These are phyloP conservation scores for Chenopodium berlandieri DNA, from an alignment of 148 eudicot species.

Conservation along the genomic window DNA sequence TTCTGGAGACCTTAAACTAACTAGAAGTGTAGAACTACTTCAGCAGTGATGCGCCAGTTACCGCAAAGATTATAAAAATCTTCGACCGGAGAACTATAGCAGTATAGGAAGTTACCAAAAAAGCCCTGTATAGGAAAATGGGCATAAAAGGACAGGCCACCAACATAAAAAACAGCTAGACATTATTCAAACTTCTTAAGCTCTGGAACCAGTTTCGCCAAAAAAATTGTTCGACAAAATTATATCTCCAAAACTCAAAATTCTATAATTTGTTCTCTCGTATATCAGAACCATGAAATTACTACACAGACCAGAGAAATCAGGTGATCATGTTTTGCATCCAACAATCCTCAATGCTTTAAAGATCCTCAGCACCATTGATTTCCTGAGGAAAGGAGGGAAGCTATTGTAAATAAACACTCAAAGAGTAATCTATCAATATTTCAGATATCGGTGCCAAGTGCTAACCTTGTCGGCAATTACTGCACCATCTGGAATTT, in stretches of 20 bases:
- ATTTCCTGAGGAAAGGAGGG: conserved; percentile 49
- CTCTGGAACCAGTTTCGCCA: conserved; percentile 7
- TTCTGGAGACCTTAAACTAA: no score
- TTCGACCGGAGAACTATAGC: no score
- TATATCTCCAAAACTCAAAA: conserved; percentile 3
- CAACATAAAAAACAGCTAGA: background rate
- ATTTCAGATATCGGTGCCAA: background rate
- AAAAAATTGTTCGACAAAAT: conserved; percentile 14
- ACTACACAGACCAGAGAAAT: conserved; percentile 5
- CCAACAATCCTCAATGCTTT: conserved; percentile 12
- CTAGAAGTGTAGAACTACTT: no score
- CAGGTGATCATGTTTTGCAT: conserved; percentile 1
- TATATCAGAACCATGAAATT: conserved; percentile 4
- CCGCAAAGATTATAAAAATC: no score
- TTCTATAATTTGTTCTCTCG: background rate
- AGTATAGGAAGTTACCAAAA: background rate
- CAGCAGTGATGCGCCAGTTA: no score
- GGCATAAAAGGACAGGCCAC: background rate
- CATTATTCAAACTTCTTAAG: conserved; percentile 9
- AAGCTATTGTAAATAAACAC: background rate
- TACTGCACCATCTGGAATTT: conserved; percentile 84
- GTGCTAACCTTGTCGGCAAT: conserved; percentile 65
- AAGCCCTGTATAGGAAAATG: background rate
- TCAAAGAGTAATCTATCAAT: background rate
- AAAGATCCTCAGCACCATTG: conserved; percentile 62